Base-by-base conservation (phyloP, 2,329 filamentous ascomycete species). In the Neophaeococcomyces aloes region DNA sequence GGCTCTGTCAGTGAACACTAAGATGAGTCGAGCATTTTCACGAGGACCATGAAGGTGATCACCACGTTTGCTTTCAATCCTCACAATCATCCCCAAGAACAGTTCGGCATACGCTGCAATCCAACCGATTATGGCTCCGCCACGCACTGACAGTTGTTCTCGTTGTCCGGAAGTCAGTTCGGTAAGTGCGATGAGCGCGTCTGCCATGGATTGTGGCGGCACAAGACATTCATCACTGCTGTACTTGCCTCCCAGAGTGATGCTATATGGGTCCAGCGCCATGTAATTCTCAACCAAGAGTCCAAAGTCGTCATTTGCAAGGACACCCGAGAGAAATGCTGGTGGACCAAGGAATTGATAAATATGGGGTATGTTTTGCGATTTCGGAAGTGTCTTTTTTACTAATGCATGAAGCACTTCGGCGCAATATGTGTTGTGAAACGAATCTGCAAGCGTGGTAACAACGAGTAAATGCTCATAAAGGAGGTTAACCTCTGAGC, bases 401-500 rank as follows among this genome's bases (percentile, higher is more conserved):
- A 48, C 46, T 42, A 52, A 15, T 6, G 39, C 40, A 18, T 42
- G 32, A 10, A 54, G 46, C 10, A 54, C 46, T 36, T 45, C 44
- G 1, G 52, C 48, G 4, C 38, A 48, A 23, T 52, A 54, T 32
- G 46, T 44, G 32, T 54, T 48, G 29, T 47, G 50, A 21, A 54
- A 54, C 19, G 38, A 49, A 32, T 52, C 52, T 1, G 46, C 44
- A 18, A 54, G 21, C 11, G 50, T 50, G 7, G 47, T 44, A 38
- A 52, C 39, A 25, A 51, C 41, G 29, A 50, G 46, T 2, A 54
- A 34, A 43, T 54, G 46, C 23, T 54, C 52, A 31, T 54, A 54
- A 5, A 48, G 48, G 1, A 44, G 46, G 31, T 46, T 40, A 29
- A 54, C 42, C 6, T 25, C 42, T 31, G 46, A 39, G 31, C 48